A percentile compares a stretch with the other conserved stretches of the same genome.
Evolutionary conservation across 805 yeast species (phyloP).

Genomic region (Wickerhamiella kurtzmanii): DNA sequence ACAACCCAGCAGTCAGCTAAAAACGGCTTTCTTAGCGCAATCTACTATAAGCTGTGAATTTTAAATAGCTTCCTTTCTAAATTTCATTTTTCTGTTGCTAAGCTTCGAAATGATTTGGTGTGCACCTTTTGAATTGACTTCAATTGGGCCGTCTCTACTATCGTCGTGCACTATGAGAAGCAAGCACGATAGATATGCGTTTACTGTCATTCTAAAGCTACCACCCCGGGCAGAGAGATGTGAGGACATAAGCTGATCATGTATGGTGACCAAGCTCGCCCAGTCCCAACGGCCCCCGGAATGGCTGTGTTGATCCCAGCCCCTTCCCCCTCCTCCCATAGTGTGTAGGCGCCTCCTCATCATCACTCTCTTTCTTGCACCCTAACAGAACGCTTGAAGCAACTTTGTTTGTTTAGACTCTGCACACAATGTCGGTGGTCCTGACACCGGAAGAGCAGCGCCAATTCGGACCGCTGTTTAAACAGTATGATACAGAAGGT

Average conservation of each 20-base stretch:
- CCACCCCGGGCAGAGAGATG: too few species aligned
- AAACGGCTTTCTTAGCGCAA: neutral
- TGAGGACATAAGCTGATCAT: too few species aligned
- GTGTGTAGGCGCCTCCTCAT: neutral
- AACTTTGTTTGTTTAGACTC: constrained; percentile 10
- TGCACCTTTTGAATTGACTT: too few species aligned
- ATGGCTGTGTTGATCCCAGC: too few species aligned
- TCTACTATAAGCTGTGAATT: neutral
- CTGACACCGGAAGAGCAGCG: constrained; percentile 65
- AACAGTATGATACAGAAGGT: constrained; percentile 61
- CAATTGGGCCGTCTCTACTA: too few species aligned
- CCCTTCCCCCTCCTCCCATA: neutral
- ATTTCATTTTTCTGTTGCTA: too few species aligned
- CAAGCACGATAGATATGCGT: too few species aligned
- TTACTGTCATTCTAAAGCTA: too few species aligned
- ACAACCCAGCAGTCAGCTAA: neutral
- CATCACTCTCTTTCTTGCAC: neutral
- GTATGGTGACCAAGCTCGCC: too few species aligned
- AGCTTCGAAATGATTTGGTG: too few species aligned
- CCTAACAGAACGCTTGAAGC: neutral
- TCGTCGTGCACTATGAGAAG: too few species aligned
- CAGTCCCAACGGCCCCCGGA: too few species aligned
- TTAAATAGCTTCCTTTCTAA: neutral
- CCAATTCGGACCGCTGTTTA: constrained; percentile 62
- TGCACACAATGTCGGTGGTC: constrained; percentile 7